Conservation (phyloP, 306 rosid genomes). For the Begonia masoniana region DNA sequence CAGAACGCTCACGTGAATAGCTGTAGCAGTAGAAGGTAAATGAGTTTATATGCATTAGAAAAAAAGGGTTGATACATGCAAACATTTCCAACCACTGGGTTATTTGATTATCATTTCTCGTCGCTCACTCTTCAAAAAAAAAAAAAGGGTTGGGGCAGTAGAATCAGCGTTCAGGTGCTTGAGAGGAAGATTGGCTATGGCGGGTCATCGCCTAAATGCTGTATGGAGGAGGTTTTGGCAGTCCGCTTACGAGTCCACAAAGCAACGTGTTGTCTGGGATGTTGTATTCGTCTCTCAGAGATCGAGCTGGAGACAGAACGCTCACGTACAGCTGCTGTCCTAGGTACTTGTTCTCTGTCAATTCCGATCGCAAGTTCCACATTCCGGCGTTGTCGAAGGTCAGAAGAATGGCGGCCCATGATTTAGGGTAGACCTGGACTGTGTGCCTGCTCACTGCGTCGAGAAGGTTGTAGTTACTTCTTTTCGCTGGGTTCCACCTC, state of each 20-base stretch:
- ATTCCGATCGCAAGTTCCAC: conserved; percentile 15
- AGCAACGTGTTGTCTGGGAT: conserved; percentile 5
- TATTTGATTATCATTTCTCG: neutral
- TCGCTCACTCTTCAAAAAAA: neutral
- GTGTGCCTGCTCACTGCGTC: conserved; percentile 73
- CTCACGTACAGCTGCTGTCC: conserved; percentile 7
- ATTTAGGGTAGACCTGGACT: conserved; percentile 56
- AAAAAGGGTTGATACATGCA: neutral
- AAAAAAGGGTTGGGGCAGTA: neutral
- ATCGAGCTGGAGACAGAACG: conserved; percentile 3
- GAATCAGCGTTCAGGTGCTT: neutral
- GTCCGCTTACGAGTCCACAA: conserved; percentile 3
- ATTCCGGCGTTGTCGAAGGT: conserved; percentile 21
- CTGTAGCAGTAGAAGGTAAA: conserved; percentile 1
- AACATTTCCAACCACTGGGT: neutral
- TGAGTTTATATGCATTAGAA: neutral
- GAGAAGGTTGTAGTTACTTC: conserved; percentile 29
- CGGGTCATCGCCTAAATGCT: neutral
- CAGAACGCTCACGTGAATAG: conserved; percentile 1
- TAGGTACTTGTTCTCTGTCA: conserved; percentile 9
- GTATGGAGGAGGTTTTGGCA: neutral
- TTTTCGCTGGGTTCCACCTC: conserved; percentile 39
- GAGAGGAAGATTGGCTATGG: neutral
- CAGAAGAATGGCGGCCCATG: conserved; percentile 9
- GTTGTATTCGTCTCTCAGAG: conserved; percentile 7